phyloP scores from a whole-genome alignment of 2,329 filamentous ascomycete species.

The Penicillium janthinellum region DNA sequence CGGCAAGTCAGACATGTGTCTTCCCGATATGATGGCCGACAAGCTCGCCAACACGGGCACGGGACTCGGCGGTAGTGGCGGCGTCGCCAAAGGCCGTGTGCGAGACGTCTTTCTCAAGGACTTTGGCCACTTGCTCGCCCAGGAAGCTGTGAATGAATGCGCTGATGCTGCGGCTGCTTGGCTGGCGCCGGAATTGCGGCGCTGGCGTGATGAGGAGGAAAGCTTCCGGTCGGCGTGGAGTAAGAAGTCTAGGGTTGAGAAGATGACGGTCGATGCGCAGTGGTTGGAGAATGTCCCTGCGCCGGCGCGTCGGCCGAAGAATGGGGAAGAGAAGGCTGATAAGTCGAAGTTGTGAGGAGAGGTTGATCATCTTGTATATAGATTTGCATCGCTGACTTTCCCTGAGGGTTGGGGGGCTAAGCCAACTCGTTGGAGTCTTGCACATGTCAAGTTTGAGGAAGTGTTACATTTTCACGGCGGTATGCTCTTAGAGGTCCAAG shows the following conservation, averaged over 20 bases:
- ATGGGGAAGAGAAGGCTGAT: conserved; percentile 15
- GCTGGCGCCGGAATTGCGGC: conserved; percentile 58
- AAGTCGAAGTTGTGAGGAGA: conserved; percentile 31
- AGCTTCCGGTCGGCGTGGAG: conserved; percentile 60
- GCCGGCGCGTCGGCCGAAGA: conserved; percentile 33
- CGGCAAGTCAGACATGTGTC: conserved; percentile 46
- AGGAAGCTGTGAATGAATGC: conserved; percentile 71
- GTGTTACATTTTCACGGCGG: not conserved
- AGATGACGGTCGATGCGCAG: conserved; percentile 58
- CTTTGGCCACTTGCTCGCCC: conserved; percentile 77
- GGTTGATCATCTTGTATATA: conserved; percentile 4
- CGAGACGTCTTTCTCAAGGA: conserved; percentile 64
- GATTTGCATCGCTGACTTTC: not conserved
- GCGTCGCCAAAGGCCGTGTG: conserved; percentile 70
- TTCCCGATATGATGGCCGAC: conserved; percentile 41
- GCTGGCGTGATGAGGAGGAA: conserved; percentile 60
- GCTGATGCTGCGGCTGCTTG: conserved; percentile 63
- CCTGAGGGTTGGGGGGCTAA: not conserved
- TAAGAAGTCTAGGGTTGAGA: conserved; percentile 53
- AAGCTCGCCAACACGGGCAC: conserved; percentile 46
- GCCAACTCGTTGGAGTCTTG: not conserved
- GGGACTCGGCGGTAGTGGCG: conserved; percentile 45
- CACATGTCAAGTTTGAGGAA: not conserved
- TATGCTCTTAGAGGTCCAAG: not conserved
- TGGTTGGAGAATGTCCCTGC: conserved; percentile 50